Conservation (phyloP, 2,329 filamentous ascomycete species). For the Scleromitrula shiraiana region DNA sequence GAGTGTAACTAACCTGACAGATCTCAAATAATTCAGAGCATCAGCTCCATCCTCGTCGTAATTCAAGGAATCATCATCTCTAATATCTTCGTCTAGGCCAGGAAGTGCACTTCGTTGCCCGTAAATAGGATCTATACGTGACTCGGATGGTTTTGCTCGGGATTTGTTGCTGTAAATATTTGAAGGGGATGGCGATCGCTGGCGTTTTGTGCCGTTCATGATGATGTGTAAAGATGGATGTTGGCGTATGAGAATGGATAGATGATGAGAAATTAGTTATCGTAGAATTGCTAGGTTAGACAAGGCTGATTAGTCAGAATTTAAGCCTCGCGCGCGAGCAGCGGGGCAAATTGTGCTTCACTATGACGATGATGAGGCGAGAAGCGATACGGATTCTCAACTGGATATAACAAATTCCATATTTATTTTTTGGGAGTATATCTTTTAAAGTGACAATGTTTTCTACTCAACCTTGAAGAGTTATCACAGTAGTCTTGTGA, state of each 20-base stretch:
- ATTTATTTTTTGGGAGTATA: too few species aligned
- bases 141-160: conserved; percentile 19
- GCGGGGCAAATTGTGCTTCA: too few species aligned
- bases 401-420: too few species aligned
- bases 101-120: conserved; percentile 68
- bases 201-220: conserved; percentile 5
- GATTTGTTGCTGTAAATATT: conserved; percentile 19
- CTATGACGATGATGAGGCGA: too few species aligned
- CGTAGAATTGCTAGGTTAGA: not conserved
- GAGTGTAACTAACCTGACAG: conserved; percentile 55
- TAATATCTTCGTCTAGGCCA: conserved; percentile 42
- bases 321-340: too few species aligned
- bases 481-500: too few species aligned
- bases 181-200: conserved; percentile 1
- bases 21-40: conserved; percentile 59
- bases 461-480: too few species aligned
- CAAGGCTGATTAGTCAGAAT: too few species aligned
- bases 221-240: not conserved
- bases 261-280: not conserved
- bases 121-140: conserved; percentile 52
- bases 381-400: too few species aligned
- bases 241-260: too few species aligned
- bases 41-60: conserved; percentile 57
- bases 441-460: too few species aligned
- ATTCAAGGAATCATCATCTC: conserved; percentile 48